Percentiles rank a stretch among this genome's conserved stretches.
Conservation (phyloP, 371 early-diverging fungal species). For the Rhizopus stolonifer region DNA sequence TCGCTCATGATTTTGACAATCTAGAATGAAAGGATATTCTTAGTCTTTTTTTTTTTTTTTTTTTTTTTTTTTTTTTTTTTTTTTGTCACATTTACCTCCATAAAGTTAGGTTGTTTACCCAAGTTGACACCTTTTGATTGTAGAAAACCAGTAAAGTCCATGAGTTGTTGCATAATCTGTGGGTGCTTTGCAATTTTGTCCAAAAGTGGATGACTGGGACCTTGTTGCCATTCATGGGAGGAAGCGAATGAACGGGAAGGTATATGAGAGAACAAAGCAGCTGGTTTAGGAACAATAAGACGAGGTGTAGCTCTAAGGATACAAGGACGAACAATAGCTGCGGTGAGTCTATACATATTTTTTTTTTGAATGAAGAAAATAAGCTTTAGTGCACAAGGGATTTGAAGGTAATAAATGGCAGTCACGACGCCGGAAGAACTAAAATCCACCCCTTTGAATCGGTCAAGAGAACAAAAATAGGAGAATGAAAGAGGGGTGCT, state of each 20-base stretch:
- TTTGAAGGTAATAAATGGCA: too few relatives aligned
- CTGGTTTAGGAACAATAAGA: not conserved
- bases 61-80: not conserved
- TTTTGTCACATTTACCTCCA: conserved; percentile 22
- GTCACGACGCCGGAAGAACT: too few relatives aligned
- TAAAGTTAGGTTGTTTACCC: conserved; percentile 29
- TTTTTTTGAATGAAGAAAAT: too few relatives aligned
- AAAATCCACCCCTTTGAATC: too few relatives aligned
- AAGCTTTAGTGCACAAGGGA: too few relatives aligned
- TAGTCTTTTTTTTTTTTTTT: not conserved
- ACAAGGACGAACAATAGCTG: not conserved
- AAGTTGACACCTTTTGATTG: conserved; percentile 38
- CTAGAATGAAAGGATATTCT: conserved; percentile 9
- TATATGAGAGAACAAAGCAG: not conserved
- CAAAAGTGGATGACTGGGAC: conserved; percentile 32
- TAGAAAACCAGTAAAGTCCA: conserved; percentile 33
- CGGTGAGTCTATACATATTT: too few relatives aligned
- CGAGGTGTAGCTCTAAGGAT: not conserved
- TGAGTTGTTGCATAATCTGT: conserved; percentile 37
- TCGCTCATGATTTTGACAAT: conserved; percentile 46
- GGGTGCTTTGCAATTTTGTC: conserved; percentile 36
- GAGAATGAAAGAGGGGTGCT: too few relatives aligned
- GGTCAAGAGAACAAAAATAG: too few relatives aligned
- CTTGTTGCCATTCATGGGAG: conserved; percentile 19
- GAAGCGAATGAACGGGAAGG: conserved; percentile 9